Evolutionary conservation across 352 stramenopile species (phyloP), one percentile per base, ranked within the genome.

Genomic region (Globisporangium ultimum): DNA sequence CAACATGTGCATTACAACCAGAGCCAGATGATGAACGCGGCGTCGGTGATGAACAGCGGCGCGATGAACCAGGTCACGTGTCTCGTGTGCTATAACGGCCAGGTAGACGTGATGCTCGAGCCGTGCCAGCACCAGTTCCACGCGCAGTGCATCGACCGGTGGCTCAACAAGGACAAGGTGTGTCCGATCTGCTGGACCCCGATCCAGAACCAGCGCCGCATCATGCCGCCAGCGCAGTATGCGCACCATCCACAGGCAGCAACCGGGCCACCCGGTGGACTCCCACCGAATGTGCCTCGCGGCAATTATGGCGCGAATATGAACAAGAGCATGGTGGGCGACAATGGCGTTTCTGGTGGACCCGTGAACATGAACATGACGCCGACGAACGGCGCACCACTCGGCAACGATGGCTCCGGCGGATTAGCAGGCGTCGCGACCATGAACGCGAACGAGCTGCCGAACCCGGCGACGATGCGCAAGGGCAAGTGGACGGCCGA

Each of bases 401-500:
- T 49, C 24, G 58, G 55, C 53, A 56, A 28, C 10, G 48, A 32
- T 42, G 43, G 38, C 13, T 22, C 22, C 14, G 3, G 52, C 56
- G 42, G 32, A 15, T 42, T 47, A 42, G 28, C 47, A 17, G 45
- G 47, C 28, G 43, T 18, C 7, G 28, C 60, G 3, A 61, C 58
- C 34, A 59, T 62, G 5, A 40, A 43, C 8, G 14, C 62, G 6
- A 43, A 53, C 21, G 62, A 58, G 41, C 43, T 41, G 13, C 40
- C 41, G 20, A 58, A 58, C 38, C 60, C 66, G 8, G 60, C 64
- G 18, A 68, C 66, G 12, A 92, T 98, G 66, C 79, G 96, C 34
- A 89, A 97, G 54, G 96, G 96, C 50, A 98, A 98, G 76, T 99
- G 96, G 96, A 98, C 96, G 18, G 62, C 82, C 1, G 96, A 99